Evolutionary conservation across 306 rosid species (phyloP).

Genomic region (Casuarina cunninghamiana): DNA sequence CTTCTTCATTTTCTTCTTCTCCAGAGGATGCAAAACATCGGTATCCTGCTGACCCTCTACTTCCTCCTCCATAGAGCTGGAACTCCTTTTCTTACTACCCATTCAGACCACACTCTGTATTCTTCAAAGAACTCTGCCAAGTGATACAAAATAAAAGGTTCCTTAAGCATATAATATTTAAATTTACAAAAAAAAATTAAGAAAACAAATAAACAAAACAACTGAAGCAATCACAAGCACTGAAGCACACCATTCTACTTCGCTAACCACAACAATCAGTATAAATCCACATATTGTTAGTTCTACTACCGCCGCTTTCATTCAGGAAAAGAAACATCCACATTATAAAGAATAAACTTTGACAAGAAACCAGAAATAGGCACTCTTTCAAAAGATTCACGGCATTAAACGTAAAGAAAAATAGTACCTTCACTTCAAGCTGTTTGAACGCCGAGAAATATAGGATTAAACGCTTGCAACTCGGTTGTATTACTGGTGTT

Average conservation of each 20-base stretch:
- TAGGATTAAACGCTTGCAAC: background rate
- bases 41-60: slow-evolving; percentile 19
- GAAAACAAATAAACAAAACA: background rate
- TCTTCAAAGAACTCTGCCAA: background rate
- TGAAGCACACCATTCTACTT: background rate
- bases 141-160: background rate
- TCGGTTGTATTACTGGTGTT: background rate
- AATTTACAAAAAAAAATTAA: background rate
- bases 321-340: background rate
- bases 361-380: background rate
- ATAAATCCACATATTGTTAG: background rate
- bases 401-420: background rate
- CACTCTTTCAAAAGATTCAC: background rate
- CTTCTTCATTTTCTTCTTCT: slow-evolving; percentile 51
- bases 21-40: slow-evolving; percentile 26
- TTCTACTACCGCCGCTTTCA: background rate
- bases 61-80: slow-evolving; percentile 34
- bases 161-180: background rate
- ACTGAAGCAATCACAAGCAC: background rate
- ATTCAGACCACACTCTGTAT: slow-evolving; percentile 19
- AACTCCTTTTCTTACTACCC: slow-evolving; percentile 51
- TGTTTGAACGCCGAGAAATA: background rate
- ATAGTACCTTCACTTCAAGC: background rate
- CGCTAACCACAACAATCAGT: background rate
- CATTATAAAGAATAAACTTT: background rate